Base-by-base conservation (phyloP, 1,139 yeast species). In the Arxiozyma bovina region DNA sequence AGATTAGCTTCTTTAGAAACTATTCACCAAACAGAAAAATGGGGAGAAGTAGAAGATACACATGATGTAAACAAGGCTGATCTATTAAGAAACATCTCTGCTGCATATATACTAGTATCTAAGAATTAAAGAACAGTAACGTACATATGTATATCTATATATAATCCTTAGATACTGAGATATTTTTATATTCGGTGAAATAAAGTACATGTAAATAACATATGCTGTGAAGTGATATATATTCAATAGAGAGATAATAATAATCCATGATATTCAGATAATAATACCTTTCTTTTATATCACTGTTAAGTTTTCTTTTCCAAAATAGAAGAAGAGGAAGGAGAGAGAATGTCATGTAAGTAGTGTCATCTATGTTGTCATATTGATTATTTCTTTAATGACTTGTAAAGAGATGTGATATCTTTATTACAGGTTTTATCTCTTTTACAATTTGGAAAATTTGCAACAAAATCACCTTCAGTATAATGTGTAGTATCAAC, bases 31-130 rank as follows among this genome's bases (percentile, higher is more conserved):
- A 87, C 96, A 30, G 82, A 81, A 45, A 79, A 83, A 65, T 93
- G 99, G 99, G 99, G 99, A 45, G 97, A 93, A 70, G 98, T 93
- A 25, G 99, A 93, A 73, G 99, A 93, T 66, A 90, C 98, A 4
- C 99, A 93, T 67, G 99, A 93, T 69, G 98, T 93, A 20, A 96
- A 89, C 65, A 85, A 85, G 69, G 96, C 83, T 50, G 97, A 93
- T 61, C 78, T 95, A 69, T 76, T 88, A 61, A 81, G 98, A 70
- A 84, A 83, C 63, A 77, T 93, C 52, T 82, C 93, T 41, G 80
- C 91, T 61, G 94, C 96, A 42, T 86, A 90, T n/a, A 72, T 89
- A 54, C 70, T 86, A 40, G 78, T 81, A 2, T 75, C 66, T 59
- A 65, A 70, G 40, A 52, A 52, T 21, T 21, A 38, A 46, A 9